Evolutionary conservation across 345 rosid genomes (phyloP), one percentile per base, ranked within the genome.

Genomic region (Melastoma malabathricum): DNA sequence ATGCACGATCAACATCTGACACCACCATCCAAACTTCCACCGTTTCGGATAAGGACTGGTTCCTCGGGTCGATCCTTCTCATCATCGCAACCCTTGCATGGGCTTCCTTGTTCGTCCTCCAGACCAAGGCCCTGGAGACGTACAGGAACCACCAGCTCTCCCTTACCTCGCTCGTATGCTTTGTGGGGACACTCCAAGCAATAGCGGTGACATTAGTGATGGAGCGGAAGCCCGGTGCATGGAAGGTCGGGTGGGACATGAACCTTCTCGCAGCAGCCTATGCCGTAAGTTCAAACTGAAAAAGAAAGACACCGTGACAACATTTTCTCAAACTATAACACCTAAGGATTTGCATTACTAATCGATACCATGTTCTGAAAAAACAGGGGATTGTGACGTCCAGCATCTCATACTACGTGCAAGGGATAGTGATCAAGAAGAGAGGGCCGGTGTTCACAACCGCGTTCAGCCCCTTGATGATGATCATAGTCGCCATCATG

Each of bases 201-300:
- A 64, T 76, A 16, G 96, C 73, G 18, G 73, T 86, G 52, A 74
- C 98, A 14, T 82, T 84, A 41, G 82, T 52, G 53, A 77, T 84
- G 89, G 98, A 90, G 56, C 92, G 69, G 63, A 75, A 68, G 39
- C 14, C 74, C 54, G 72, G 84, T 16, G 89, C 41, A 4, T 90
- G 89, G 85, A 60, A 51, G 60, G 68, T 84, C 59, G 79, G 89
- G 60, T 82, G 84, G 73, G 96, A 90, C 83, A 84, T 86, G 87
- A 78, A 82, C 69, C 94, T 90, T 44, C 86, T 90, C 19, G 96
- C 98, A 31, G 92, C 98, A 52, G 98, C 96, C 49, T 90, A 90
- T 3, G 96, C 98, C 57, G 98, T 89, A 46, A 34, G 41, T 34
- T 34, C 10, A 22, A 22, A 22, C 25, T 2, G 38, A 34, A 34